These are phyloP conservation scores for Fusarium xyrophilum DNA, from an alignment of 2,329 filamentous ascomycete species.

Conservation along the genomic window DNA sequence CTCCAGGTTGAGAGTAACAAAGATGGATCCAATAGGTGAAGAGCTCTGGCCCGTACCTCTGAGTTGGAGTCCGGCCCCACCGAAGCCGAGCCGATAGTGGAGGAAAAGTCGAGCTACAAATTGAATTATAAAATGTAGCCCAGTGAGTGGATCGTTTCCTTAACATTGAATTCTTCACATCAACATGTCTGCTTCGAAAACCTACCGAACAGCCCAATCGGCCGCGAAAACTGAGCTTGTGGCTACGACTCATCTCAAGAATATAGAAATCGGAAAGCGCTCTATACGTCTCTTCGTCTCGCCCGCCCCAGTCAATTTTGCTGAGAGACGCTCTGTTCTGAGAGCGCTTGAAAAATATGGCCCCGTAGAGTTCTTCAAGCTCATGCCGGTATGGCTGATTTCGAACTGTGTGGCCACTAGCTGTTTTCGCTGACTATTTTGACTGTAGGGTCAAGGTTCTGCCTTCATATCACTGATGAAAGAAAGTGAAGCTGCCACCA, in stretches of 20 bases:
- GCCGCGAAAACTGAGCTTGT: background rate
- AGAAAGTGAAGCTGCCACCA: constrained; percentile 48
- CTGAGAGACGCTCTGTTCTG: constrained; percentile 63
- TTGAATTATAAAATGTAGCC: background rate
- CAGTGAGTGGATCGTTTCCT: constrained; percentile 1
- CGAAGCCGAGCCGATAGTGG: constrained; percentile 26
- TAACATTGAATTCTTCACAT: background rate
- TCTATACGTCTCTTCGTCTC: constrained; percentile 57
- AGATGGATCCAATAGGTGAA: background rate
- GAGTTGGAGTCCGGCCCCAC: constrained; percentile 31
- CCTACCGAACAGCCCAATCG: background rate
- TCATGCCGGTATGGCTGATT: constrained; percentile 24
- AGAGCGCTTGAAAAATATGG: constrained; percentile 58
- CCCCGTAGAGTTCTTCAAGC: constrained; percentile 60
- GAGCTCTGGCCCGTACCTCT: constrained; percentile 7
- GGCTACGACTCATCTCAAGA: background rate
- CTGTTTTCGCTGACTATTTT: constrained; percentile 1
- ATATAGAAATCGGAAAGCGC: constrained; percentile 4
- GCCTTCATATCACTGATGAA: constrained; percentile 60
- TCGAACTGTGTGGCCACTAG: background rate
- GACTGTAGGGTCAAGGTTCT: constrained; percentile 52
- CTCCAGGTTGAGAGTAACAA: constrained; percentile 10
- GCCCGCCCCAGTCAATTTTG: constrained; percentile 59
- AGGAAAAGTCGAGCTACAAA: background rate
- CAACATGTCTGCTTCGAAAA: background rate